Percentiles rank a stretch among this genome's conserved stretches.
Evolutionary conservation across 257 asterid genomes (phyloP).

Genomic region (Mentha longifolia): DNA sequence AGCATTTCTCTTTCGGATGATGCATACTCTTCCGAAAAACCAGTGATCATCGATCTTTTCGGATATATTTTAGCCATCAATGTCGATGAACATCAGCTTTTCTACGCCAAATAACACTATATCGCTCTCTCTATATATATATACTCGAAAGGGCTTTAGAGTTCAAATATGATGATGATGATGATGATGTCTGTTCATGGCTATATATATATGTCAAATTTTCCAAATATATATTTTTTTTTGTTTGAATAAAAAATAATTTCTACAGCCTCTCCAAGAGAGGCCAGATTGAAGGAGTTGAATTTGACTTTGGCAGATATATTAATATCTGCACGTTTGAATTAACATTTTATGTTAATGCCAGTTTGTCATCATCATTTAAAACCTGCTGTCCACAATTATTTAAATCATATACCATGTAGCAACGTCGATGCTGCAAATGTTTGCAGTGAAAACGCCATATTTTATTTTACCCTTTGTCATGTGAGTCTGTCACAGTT

Average conservation of each 20-base stretch:
- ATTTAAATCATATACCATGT: background rate
- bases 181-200: background rate
- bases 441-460: too few species aligned
- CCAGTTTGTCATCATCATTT: constrained; percentile 23
- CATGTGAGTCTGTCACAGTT: too few species aligned
- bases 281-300: background rate
- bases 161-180: background rate
- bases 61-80: constrained; percentile 55
- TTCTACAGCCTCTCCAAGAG: background rate
- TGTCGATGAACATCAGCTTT: background rate
- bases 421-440: too few species aligned
- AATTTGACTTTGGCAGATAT: constrained; percentile 25
- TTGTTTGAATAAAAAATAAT: too few species aligned
- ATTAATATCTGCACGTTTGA: constrained; percentile 35
- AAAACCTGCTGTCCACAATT: constrained; percentile 15
- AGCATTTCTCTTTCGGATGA: constrained; percentile 49
- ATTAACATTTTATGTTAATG: background rate
- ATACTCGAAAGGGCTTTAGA: background rate
- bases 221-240: background rate
- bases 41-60: constrained; percentile 16
- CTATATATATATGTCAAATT: background rate
- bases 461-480: too few species aligned
- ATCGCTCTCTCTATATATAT: too few species aligned
- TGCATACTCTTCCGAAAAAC: constrained; percentile 20
- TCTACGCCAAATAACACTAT: too few species aligned